Percentiles rank a stretch among this genome's conserved stretches.
Conservation (phyloP, 139 green algal genomes). For the Raphidocelis subcapitata region DNA sequence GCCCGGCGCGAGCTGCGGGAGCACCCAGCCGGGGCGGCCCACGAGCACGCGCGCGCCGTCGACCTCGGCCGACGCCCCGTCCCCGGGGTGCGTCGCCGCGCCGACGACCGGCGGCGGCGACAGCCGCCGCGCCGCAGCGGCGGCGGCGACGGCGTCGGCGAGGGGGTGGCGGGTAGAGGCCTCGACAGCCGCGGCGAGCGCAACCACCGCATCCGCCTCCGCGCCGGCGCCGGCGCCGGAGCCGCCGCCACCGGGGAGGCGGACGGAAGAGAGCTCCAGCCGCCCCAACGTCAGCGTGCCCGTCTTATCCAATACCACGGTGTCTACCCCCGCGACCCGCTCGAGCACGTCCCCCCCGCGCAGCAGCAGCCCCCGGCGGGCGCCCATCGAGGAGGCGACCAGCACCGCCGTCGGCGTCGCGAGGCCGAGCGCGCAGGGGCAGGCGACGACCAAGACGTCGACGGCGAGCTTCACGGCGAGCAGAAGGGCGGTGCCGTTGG, state of each 20-base stretch:
- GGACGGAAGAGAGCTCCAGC: constrained; percentile 7
- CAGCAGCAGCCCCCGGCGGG: constrained; percentile 82
- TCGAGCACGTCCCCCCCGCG: constrained; percentile 91
- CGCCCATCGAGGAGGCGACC: constrained; percentile 78
- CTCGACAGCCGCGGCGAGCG: constrained; percentile 79
- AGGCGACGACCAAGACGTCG: constrained; percentile 95
- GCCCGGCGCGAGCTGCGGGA: constrained; percentile 26
- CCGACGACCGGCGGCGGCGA: constrained; percentile 28
- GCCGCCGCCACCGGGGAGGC: no score
- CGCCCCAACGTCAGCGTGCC: constrained; percentile 88
- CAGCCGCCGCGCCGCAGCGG: constrained; percentile 40
- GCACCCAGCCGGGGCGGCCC: constrained; percentile 70
- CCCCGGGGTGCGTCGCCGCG: constrained; percentile 58
- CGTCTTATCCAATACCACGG: constrained; percentile 90
- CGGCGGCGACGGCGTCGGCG: constrained; percentile 70
- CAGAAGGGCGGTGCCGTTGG: constrained; percentile 48
- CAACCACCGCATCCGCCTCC: background rate
- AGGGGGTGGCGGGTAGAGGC: constrained; percentile 78
- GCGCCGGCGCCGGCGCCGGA: constrained; percentile 35
- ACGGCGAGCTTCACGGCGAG: constrained; percentile 83
- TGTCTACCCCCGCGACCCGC: constrained; percentile 65
- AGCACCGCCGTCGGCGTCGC: constrained; percentile 94
- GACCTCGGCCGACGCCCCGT: constrained; percentile 52
- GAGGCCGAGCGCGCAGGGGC: constrained; percentile 95
- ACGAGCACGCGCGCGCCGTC: constrained; percentile 63